phyloP scores from a whole-genome alignment of 139 green algal species.

The Zygnema cylindricum region DNA sequence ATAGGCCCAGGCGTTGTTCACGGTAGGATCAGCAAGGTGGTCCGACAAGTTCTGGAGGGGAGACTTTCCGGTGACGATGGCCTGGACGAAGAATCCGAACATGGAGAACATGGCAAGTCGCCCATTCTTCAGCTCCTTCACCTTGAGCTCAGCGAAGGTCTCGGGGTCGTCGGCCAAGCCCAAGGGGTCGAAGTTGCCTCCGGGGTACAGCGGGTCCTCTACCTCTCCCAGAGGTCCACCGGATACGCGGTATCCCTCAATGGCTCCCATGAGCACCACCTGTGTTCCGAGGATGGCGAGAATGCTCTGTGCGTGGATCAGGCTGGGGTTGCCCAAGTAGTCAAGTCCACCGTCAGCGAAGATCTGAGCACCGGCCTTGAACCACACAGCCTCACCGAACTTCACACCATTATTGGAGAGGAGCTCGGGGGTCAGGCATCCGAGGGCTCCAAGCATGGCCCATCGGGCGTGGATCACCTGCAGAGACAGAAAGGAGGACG shows the following conservation, averaged over 20 bases:
- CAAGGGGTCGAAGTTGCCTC: constrained; percentile 61
- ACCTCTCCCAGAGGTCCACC: constrained; percentile 87
- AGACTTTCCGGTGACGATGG: constrained; percentile 84
- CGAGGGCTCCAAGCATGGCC: constrained; percentile 90
- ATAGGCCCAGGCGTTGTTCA: constrained; percentile 79
- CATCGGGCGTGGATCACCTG: constrained; percentile 89
- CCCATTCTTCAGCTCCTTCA: constrained; percentile 92
- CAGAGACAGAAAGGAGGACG: constrained; percentile 65
- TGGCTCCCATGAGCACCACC: constrained; percentile 75
- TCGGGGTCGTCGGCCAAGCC: constrained; percentile 87
- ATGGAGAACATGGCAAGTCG: constrained; percentile 68
- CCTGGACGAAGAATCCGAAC: constrained; percentile 79
- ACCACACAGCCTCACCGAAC: constrained; percentile 79
- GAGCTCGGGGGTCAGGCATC: constrained; percentile 84
- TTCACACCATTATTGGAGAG: constrained; percentile 67
- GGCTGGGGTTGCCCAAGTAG: constrained; percentile 83
- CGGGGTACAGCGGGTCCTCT: constrained; percentile 61
- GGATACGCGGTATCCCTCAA: constrained; percentile 93
- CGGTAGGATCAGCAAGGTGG: constrained; percentile 85
- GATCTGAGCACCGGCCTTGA: constrained; percentile 87
- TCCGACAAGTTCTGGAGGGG: constrained; percentile 89
- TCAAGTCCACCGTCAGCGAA: constrained; percentile 76
- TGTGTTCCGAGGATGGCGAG: constrained; percentile 88
- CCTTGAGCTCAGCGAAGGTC: constrained; percentile 71
- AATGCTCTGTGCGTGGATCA: constrained; percentile 96